Percentiles rank a stretch among this genome's conserved stretches.
Conservation (phyloP, 208 protist genomes). For the Leishmania guyanensis region DNA sequence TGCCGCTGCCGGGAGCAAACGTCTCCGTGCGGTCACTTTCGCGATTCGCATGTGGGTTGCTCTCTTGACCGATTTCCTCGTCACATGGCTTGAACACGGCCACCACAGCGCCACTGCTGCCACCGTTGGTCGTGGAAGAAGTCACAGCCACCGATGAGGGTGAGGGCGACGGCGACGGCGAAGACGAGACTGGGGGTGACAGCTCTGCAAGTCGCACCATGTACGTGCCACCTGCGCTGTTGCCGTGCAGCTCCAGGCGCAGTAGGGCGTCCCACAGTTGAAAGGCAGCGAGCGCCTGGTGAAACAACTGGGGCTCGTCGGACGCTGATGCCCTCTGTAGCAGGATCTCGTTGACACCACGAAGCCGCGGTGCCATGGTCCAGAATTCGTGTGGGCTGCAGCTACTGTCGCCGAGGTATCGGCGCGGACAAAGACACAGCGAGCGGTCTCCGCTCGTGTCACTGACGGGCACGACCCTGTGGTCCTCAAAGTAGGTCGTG, state of each 20-base stretch:
- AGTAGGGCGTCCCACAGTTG: slow-evolving; percentile 23
- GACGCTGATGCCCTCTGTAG: slow-evolving; percentile 5
- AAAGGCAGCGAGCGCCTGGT: slow-evolving; percentile 18
- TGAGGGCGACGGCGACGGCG: too few species aligned
- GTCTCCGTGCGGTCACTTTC: slow-evolving; percentile 41
- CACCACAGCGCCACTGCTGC: slow-evolving; percentile 10
- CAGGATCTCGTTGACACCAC: slow-evolving; percentile 41
- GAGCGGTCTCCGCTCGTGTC: background rate
- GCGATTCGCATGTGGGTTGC: slow-evolving; percentile 61
- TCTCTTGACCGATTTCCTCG: slow-evolving; percentile 58
- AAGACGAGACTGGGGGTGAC: background rate
- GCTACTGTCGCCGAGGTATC: background rate
- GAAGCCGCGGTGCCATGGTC: slow-evolving; percentile 28
- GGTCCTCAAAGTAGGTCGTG: background rate
- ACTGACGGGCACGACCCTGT: background rate
- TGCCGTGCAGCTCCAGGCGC: slow-evolving; percentile 40
- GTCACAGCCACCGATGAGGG: background rate
- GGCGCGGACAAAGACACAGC: background rate
- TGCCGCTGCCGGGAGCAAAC: slow-evolving; percentile 69
- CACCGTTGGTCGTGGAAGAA: background rate
- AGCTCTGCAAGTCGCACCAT: slow-evolving; percentile 41
- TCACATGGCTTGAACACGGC: slow-evolving; percentile 73
- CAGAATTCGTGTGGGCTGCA: slow-evolving; percentile 5
- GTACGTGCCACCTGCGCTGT: slow-evolving; percentile 76
- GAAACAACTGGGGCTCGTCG: background rate